These are phyloP conservation scores for Sporobolomyces roseus DNA, from an alignment of 768 basidiomycete genomes.

Conservation along the genomic window DNA sequence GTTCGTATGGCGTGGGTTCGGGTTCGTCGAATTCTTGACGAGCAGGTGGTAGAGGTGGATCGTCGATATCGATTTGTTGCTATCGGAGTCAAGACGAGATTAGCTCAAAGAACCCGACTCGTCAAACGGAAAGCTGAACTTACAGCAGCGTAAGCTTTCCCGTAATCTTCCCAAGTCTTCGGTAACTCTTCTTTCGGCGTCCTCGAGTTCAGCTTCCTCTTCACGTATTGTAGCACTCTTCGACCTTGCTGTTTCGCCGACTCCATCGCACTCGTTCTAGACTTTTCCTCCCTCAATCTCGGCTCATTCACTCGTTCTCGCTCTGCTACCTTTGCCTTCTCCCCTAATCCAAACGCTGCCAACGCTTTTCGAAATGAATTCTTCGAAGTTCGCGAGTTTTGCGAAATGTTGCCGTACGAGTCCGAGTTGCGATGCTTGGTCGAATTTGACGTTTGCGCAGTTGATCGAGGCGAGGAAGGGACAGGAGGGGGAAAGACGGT, in stretches of 20 bases:
- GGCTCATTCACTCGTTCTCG: no score
- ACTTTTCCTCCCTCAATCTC: background rate
- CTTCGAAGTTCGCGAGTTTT: background rate
- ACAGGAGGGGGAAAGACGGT: background rate
- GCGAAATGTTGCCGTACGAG: background rate
- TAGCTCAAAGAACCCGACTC: no score
- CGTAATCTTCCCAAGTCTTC: conserved; percentile 36
- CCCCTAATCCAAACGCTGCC: conserved; percentile 1
- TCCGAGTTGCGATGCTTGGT: conserved; percentile 2
- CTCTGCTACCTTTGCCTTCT: background rate
- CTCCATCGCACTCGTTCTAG: conserved; percentile 1
- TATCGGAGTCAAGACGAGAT: background rate
- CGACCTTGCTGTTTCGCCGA: conserved; percentile 6
- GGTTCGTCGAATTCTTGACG: background rate
- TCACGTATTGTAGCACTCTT: conserved; percentile 12
- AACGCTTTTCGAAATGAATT: conserved; percentile 49
- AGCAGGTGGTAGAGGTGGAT: conserved; percentile 31
- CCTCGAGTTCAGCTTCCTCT: conserved; percentile 34
- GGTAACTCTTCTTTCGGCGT: conserved; percentile 39
- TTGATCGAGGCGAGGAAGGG: background rate
- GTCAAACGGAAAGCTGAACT: no score
- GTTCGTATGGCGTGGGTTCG: conserved; percentile 28
- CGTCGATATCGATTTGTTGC: conserved; percentile 39
- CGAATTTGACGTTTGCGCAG: background rate
- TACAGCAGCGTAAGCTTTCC: conserved; percentile 33